Evolutionary conservation across 495 filamentous ascomycete species (phyloP).

Genomic region (Arthonia radiata): DNA sequence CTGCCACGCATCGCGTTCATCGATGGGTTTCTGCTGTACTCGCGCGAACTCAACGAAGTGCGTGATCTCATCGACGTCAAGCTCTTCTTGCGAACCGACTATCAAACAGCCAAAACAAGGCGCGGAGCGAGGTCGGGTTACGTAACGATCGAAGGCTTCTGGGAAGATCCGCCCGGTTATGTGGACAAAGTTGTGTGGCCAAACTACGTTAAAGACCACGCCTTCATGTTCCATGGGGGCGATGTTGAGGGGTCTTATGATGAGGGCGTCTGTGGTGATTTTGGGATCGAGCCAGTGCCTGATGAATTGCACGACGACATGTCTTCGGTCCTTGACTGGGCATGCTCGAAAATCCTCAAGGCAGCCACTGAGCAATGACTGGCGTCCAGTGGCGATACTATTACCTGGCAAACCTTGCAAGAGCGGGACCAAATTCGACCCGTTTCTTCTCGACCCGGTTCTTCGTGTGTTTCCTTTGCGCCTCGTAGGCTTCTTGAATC

Average conservation of each 20-base stretch:
- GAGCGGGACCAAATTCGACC: slow-evolving; percentile 42
- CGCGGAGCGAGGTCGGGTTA: slow-evolving; percentile 58
- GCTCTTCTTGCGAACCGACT: slow-evolving; percentile 42
- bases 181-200: slow-evolving; percentile 93
- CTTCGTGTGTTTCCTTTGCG: slow-evolving; percentile 33
- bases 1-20: slow-evolving; percentile 27
- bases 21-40: slow-evolving; percentile 72
- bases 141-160: slow-evolving; percentile 73
- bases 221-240: slow-evolving; percentile 42
- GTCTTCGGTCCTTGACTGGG: slow-evolving; percentile 11
- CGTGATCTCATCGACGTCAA: slow-evolving; percentile 40
- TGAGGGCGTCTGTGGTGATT: slow-evolving; percentile 15
- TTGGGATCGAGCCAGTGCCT: slow-evolving; percentile 20
- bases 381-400: too few relatives aligned
- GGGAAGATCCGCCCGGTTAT: slow-evolving; percentile 81
- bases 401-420: slow-evolving; percentile 42
- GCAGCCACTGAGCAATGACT: too few relatives aligned
- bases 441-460: slow-evolving; percentile 34
- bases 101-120: slow-evolving; percentile 32
- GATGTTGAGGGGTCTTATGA: slow-evolving; percentile 31
- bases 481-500: slow-evolving; percentile 40
- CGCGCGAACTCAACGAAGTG: slow-evolving; percentile 14
- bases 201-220: slow-evolving; percentile 58
- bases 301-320: slow-evolving; percentile 9
- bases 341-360: too few relatives aligned